Percentiles rank a stretch among this genome's conserved stretches.
phyloP scores from a whole-genome alignment of 2,329 filamentous ascomycete genomes.

The Fusarium dimerum region DNA sequence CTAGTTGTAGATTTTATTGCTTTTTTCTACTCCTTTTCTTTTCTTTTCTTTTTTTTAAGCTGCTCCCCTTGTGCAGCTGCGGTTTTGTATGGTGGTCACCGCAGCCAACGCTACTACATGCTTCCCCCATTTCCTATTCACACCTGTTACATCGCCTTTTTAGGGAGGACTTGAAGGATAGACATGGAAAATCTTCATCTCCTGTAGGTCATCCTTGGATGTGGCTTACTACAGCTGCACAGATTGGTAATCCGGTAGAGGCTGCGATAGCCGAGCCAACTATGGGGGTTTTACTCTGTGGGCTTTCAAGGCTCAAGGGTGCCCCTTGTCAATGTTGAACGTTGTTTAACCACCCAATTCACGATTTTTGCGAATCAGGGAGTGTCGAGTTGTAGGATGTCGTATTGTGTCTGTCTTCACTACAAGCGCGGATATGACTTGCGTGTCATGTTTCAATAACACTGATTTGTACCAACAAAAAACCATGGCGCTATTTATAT shows the following conservation, averaged over 20 bases:
- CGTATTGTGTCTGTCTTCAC: too few relatives aligned
- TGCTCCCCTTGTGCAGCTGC: background rate
- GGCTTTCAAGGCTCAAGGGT: background rate
- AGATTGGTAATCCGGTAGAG: background rate
- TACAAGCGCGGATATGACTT: too few relatives aligned
- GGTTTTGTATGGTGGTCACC: background rate
- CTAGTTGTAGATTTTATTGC: background rate
- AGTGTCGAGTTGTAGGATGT: background rate
- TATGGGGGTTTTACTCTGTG: background rate
- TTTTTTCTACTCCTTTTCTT: background rate
- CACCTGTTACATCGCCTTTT: background rate
- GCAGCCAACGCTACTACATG: background rate
- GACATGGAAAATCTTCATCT: background rate
- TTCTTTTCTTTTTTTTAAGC: background rate
- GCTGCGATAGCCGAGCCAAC: background rate
- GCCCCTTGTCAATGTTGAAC: background rate
- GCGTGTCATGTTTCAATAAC: too few relatives aligned
- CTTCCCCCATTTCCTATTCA: background rate
- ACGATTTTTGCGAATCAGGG: background rate
- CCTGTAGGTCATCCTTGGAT: background rate
- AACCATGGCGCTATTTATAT: too few relatives aligned
- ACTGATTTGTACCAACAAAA: too few relatives aligned
- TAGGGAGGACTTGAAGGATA: background rate
- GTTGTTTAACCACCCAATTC: background rate
- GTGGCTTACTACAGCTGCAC: background rate